phyloP scores from a whole-genome alignment of 768 basidiomycete genomes.

The Amanita jacksonii region DNA sequence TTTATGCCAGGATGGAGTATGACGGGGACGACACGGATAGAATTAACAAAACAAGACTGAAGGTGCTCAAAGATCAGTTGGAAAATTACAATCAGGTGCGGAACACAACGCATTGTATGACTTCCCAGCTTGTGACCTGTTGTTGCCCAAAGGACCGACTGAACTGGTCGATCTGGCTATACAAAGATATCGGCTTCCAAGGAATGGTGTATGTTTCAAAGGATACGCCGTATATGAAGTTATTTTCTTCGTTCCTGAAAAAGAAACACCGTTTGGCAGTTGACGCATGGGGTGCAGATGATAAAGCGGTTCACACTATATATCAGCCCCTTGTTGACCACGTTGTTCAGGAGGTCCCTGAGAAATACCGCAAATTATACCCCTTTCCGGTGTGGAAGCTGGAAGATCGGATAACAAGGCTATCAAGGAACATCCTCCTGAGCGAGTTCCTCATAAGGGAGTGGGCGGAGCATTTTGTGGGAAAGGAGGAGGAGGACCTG shows the following conservation, averaged over 20 bases:
- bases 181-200: slow-evolving; percentile 82
- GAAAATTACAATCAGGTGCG: slow-evolving; percentile 54
- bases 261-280: slow-evolving; percentile 73
- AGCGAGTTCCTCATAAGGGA: slow-evolving; percentile 63
- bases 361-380: slow-evolving; percentile 44
- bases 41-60: slow-evolving; percentile 58
- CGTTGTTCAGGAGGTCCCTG: slow-evolving; percentile 45
- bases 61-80: slow-evolving; percentile 66
- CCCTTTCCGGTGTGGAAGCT: slow-evolving; percentile 59
- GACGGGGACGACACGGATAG: slow-evolving; percentile 49
- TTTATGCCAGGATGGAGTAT: slow-evolving; percentile 58
- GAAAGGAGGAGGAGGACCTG: slow-evolving; percentile 48
- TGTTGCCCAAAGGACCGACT: slow-evolving; percentile 37
- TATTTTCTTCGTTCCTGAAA: slow-evolving; percentile 57
- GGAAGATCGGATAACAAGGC: slow-evolving; percentile 40
- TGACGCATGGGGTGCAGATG: slow-evolving; percentile 75
- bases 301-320: slow-evolving; percentile 39
- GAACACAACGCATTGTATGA: background rate
- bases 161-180: slow-evolving; percentile 83
- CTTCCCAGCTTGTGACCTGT: background rate
- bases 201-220: slow-evolving; percentile 72
- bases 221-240: slow-evolving; percentile 62
- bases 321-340: slow-evolving; percentile 62
- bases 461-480: slow-evolving; percentile 63
- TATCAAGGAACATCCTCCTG: slow-evolving; percentile 60